phyloP scores from a whole-genome alignment of 2,329 filamentous ascomycete species.

The Arthroderma sp. region DNA sequence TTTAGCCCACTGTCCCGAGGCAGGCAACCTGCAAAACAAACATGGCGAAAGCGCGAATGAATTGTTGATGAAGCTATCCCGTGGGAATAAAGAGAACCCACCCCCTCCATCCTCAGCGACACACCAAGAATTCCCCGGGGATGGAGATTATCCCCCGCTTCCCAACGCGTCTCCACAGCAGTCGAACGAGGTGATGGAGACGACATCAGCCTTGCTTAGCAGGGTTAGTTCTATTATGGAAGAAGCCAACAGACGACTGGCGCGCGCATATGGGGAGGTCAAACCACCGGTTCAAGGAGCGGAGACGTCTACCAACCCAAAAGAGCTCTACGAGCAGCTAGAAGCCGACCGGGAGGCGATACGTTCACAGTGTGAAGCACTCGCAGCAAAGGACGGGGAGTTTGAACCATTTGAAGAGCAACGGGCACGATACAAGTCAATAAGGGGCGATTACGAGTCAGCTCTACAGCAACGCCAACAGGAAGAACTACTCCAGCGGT shows the following conservation, averaged over 20 bases:
- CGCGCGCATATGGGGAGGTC: constrained; percentile 46
- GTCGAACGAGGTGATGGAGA: constrained; percentile 36
- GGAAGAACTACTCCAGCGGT: constrained; percentile 20
- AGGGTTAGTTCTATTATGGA: constrained; percentile 57
- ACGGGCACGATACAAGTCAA: constrained; percentile 25
- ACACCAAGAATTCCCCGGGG: constrained; percentile 26
- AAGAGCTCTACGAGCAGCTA: constrained; percentile 28
- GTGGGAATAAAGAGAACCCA: constrained; percentile 47
- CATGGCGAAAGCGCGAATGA: constrained; percentile 75
- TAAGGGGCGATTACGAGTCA: constrained; percentile 26
- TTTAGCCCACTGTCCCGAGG: constrained; percentile 60
- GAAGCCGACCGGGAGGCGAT: constrained; percentile 33
- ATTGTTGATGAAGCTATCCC: constrained; percentile 62
- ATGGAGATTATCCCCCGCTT: constrained; percentile 18
- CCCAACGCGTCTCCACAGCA: constrained; percentile 28
- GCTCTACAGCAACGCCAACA: constrained; percentile 33
- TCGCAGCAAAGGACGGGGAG: constrained; percentile 26
- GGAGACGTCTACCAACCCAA: constrained; percentile 29
- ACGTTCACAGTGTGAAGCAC: constrained; percentile 24
- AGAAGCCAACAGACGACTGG: constrained; percentile 59
- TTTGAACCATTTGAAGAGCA: constrained; percentile 24
- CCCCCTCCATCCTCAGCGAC: constrained; percentile 58
- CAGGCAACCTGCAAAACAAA: constrained; percentile 68
- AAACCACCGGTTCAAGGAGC: constrained; percentile 39
- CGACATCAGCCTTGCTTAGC: constrained; percentile 55